Evolutionary conservation across 768 basidiomycete genomes (phyloP).

Genomic region (Melanogaster broomeanus): DNA sequence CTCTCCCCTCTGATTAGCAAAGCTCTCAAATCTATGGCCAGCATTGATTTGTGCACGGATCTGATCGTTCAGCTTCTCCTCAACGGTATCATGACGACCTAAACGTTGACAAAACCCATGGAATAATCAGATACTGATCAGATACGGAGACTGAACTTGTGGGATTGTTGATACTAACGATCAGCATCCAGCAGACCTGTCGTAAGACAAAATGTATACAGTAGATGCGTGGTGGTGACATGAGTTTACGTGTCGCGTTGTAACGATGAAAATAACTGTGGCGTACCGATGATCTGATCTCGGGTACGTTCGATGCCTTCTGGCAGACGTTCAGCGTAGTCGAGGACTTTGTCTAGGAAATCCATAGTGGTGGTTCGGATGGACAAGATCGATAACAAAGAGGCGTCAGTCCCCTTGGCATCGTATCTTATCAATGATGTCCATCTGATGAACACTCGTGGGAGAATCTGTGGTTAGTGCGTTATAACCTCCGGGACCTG

Average conservation of each 20-base stretch:
- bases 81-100: constrained; percentile 74
- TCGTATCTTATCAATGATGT: too few relatives aligned
- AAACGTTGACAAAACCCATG: not conserved
- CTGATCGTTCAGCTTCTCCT: constrained; percentile 71
- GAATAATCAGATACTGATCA: constrained; percentile 3
- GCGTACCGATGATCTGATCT: constrained; percentile 38
- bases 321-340: constrained; percentile 38
- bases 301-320: constrained; percentile 39
- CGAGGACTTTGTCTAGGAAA: constrained; percentile 39
- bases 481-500: too few relatives aligned
- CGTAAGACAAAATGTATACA: not conserved
- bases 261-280: not conserved
- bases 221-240: constrained; percentile 1
- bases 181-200: constrained; percentile 37
- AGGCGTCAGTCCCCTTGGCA: not conserved
- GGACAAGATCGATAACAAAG: not conserved
- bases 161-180: constrained; percentile 24
- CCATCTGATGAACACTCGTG: too few relatives aligned
- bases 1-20: constrained; percentile 67
- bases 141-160: too few relatives aligned
- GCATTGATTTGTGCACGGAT: constrained; percentile 74
- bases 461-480: too few relatives aligned
- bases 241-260: not conserved
- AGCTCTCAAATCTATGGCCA: constrained; percentile 82
- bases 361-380: constrained; percentile 32